A percentile compares a stretch with the other conserved stretches of the same genome.
These are phyloP conservation scores for Plectosphaerella cucumerina DNA, from an alignment of 2,329 filamentous ascomycete species.

Conservation along the genomic window DNA sequence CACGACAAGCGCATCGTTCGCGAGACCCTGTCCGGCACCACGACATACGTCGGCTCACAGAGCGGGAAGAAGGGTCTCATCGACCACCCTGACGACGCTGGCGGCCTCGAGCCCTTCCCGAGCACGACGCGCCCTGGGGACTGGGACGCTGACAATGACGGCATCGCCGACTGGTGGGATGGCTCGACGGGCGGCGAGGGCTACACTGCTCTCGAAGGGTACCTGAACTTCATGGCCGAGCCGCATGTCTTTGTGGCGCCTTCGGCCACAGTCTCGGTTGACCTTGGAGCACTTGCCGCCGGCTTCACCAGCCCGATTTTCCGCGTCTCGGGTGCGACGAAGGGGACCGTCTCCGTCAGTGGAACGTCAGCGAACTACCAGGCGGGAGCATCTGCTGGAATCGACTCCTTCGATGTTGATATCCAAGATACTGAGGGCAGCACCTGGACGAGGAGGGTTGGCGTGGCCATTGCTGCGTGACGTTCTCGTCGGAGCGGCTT, in stretches of 20 bases:
- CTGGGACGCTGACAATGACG: slow-evolving; percentile 28
- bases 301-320: slow-evolving; percentile 16
- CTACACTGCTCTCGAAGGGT: slow-evolving; percentile 10
- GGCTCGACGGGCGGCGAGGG: slow-evolving; percentile 22
- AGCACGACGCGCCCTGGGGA: slow-evolving; percentile 13
- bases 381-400: slow-evolving; percentile 10
- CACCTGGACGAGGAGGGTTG: slow-evolving; percentile 13
- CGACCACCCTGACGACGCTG: slow-evolving; percentile 25
- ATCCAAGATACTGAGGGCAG: slow-evolving; percentile 15
- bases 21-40: slow-evolving; percentile 23
- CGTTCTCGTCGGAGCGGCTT: no score
- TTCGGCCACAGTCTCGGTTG: slow-evolving; percentile 15
- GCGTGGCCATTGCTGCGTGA: slow-evolving; percentile 9
- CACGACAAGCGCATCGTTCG: slow-evolving; percentile 27
- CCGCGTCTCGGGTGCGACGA: slow-evolving; percentile 5
- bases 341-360: slow-evolving; percentile 11
- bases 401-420: slow-evolving; percentile 12
- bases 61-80: slow-evolving; percentile 25
- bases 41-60: slow-evolving; percentile 23
- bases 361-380: slow-evolving; percentile 10
- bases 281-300: slow-evolving; percentile 18
- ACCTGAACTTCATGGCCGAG: slow-evolving; percentile 4
- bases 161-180: slow-evolving; percentile 18
- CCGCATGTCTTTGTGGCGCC: slow-evolving; percentile 24
- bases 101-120: slow-evolving; percentile 27